Conservation (phyloP, 768 basidiomycete species). For the Rhodocollybia butyracea region DNA sequence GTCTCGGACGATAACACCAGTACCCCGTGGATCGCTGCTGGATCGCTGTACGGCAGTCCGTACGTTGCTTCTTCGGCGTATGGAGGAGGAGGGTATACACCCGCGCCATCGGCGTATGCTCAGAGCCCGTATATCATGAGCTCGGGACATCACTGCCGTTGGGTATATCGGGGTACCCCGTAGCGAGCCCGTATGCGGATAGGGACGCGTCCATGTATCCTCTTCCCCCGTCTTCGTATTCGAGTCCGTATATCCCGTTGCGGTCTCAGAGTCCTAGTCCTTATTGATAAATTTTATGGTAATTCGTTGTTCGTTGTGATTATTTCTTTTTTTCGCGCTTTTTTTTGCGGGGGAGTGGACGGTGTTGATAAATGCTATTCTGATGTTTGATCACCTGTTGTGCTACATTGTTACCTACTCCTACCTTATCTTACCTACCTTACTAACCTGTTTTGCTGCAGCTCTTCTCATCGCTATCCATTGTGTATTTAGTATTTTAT, state of each 20-base stretch:
- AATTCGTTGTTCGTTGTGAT: not conserved
- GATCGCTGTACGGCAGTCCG: constrained; percentile 2
- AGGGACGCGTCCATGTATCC: not conserved
- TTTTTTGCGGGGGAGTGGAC: too few species aligned
- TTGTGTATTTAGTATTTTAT: too few species aligned
- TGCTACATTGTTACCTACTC: too few species aligned
- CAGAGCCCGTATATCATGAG: constrained; percentile 1
- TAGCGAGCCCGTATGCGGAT: not conserved
- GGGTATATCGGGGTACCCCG: too few species aligned
- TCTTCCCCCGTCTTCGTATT: constrained; percentile 1
- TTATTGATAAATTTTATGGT: constrained; percentile 1
- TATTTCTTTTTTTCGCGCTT: too few species aligned
- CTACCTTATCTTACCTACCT: too few species aligned
- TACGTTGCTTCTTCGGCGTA: not conserved
- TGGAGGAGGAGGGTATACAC: not conserved
- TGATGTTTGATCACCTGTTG: too few species aligned
- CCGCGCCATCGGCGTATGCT: not conserved
- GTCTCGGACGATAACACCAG: not conserved
- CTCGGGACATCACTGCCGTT: not conserved
- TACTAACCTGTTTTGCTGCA: too few species aligned
- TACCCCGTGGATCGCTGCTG: not conserved
- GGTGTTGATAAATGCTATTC: too few species aligned
- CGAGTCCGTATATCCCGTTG: constrained; percentile 3
- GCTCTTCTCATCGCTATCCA: too few species aligned
- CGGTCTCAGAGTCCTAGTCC: constrained; percentile 1